phyloP scores from a whole-genome alignment of 176 grass and related monocot species.

The Leersia perrieri region DNA sequence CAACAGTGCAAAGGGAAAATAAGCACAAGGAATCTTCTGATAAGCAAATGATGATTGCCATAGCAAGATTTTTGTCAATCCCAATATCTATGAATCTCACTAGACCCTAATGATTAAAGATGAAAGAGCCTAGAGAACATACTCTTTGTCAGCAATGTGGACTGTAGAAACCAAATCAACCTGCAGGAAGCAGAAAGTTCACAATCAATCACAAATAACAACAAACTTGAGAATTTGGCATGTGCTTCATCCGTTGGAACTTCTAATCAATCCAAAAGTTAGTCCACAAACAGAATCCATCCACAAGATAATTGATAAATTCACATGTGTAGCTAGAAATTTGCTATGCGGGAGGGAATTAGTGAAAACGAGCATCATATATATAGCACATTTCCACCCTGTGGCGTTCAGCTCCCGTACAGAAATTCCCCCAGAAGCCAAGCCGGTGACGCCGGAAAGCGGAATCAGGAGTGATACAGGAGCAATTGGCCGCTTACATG shows the following conservation, averaged over 20 bases:
- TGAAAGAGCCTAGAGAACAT: constrained; percentile 17
- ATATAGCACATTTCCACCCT: background rate
- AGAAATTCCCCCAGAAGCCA: background rate
- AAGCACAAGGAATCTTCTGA: background rate
- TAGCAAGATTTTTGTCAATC: background rate
- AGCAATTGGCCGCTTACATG: constrained; percentile 22
- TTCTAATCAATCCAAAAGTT: background rate
- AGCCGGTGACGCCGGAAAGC: too few relatives aligned
- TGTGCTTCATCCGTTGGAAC: background rate
- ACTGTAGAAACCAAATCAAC: constrained; percentile 91
- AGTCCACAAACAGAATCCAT: background rate
- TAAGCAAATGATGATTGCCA: background rate
- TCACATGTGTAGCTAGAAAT: too few relatives aligned
- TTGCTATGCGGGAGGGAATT: too few relatives aligned
- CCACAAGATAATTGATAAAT: too few relatives aligned
- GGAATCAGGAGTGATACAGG: background rate
- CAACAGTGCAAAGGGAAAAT: background rate
- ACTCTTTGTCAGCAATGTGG: constrained; percentile 87
- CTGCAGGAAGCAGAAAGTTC: constrained; percentile 35
- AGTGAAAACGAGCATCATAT: background rate
- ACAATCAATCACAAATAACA: background rate
- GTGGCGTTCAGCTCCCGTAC: background rate
- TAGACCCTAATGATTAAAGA: background rate
- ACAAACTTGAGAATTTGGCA: too few relatives aligned
- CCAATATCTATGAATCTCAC: background rate